Base-by-base conservation (phyloP, 176 grass and related monocot genomes). In the Avena insularis region DNA sequence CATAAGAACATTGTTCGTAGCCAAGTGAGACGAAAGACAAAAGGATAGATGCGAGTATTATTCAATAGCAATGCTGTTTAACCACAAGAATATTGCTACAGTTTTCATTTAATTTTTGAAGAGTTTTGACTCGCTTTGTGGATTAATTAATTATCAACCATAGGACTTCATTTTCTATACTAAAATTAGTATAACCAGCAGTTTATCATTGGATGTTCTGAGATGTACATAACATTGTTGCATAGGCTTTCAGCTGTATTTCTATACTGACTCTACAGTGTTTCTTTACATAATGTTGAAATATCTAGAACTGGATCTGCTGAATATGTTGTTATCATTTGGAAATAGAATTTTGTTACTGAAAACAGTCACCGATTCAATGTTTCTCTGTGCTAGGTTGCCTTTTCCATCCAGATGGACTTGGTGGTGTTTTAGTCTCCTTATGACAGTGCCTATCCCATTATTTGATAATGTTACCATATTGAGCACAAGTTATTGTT, bases 191-290 rank as follows among this genome's bases (percentile, higher is more conserved):
- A 64, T 64, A 48, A 27, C 58, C 38, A 80, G 8, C 40, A 17
- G 40, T 80, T 80, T 80, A 40, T 63, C 14, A 58, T 13, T 83
- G 66, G 68, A 83, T 71, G 80, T 56, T 82, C 62, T 82, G 40
- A 65, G 59, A 80, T 64, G 78, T 84, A 49, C 59, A 61, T 73
- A 38, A 43, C 65, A 27, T 63, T 21, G 13, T 53, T 75, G 72
- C 72, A 31, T 53, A 75, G 23, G 38, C 6, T 78, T 20, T 79
- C 21, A 74, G 47, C 11, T 83, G 45, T 89, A 47, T 65, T 36
- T 75, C 19, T 75, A 63, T 71, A 38, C 53, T 5, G 11, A 27
- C 2, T 84, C 11, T 85, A 66, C 17, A 57, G 65, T 25, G 65
- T 57, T 66, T 79, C 48, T 46, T 51, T 54, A 27, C 56, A 58